Percentiles rank a stretch among this genome's conserved stretches.
These are phyloP conservation scores for Fraxinus albicans DNA, from an alignment of 305 asterid species.

Conservation along the genomic window DNA sequence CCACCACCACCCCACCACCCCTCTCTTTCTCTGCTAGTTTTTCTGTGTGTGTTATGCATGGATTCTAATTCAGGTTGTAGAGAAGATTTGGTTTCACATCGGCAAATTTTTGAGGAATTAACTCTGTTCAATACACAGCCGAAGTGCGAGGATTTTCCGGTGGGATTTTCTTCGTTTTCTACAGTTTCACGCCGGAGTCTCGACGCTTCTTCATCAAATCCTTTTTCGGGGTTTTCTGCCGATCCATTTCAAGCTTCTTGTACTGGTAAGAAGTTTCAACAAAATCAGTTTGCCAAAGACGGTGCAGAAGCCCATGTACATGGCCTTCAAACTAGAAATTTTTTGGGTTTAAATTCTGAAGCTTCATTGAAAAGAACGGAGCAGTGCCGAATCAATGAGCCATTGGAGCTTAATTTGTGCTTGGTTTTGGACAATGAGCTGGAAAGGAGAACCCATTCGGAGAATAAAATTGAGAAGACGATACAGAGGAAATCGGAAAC, in stretches of 20 bases:
- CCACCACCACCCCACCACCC: neutral
- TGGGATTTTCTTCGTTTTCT: slow-evolving; percentile 27
- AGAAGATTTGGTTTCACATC: slow-evolving; percentile 23
- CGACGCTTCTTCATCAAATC: slow-evolving; percentile 16
- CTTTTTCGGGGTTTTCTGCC: slow-evolving; percentile 14
- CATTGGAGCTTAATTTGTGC: slow-evolving; percentile 1
- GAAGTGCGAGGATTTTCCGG: slow-evolving; percentile 20
- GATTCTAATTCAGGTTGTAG: slow-evolving; percentile 30
- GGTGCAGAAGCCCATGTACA: slow-evolving; percentile 1
- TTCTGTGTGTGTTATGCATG: slow-evolving; percentile 17
- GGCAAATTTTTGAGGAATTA: slow-evolving; percentile 21
- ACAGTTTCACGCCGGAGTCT: neutral
- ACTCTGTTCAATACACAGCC: slow-evolving; percentile 19
- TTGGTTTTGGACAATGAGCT: neutral
- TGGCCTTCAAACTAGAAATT: slow-evolving; percentile 15
- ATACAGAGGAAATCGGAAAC: neutral
- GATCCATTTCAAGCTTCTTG: slow-evolving; percentile 31
- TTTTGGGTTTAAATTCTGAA: slow-evolving; percentile 11
- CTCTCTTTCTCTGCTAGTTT: neutral
- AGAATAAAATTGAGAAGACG: neutral
- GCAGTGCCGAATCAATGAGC: slow-evolving; percentile 10
- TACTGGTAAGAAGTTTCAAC: neutral
- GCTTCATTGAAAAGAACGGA: slow-evolving; percentile 12
- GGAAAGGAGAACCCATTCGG: neutral
- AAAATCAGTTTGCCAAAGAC: slow-evolving; percentile 21